Conservation (phyloP, 1,139 yeast species). For the Candida anutae region DNA sequence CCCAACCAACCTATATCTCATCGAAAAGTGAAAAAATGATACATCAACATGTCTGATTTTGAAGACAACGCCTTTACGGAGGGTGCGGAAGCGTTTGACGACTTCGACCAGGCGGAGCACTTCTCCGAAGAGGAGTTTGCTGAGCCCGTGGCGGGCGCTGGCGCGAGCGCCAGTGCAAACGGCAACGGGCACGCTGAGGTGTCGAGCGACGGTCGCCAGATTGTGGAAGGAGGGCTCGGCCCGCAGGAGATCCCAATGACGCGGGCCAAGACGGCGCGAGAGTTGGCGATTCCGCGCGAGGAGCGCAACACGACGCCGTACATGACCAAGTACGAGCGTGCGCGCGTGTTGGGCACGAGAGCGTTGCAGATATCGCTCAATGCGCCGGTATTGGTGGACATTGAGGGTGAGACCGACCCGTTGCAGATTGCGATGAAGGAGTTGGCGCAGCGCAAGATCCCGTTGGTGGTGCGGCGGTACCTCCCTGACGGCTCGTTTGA, state of each 20-base stretch:
- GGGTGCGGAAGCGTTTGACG: conserved; percentile 72
- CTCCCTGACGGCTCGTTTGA: conserved; percentile 95
- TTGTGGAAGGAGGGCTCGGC: conserved; percentile 61
- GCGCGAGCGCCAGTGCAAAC: conserved; percentile 9
- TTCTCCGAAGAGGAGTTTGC: conserved; percentile 59
- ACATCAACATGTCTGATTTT: conserved; percentile 35
- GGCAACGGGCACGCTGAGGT: conserved; percentile 39
- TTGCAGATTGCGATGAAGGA: conserved; percentile 97
- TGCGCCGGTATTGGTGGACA: conserved; percentile 95
- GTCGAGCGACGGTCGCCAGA: conserved; percentile 68
- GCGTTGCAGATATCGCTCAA: conserved; percentile 95
- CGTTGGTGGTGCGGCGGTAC: conserved; percentile 90
- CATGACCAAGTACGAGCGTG: conserved; percentile 97
- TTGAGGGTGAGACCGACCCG: conserved; percentile 99
- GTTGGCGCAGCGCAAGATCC: conserved; percentile 88
- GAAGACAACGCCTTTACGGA: conserved; percentile 62
- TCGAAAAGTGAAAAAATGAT: not conserved
- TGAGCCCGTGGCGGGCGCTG: conserved; percentile 27
- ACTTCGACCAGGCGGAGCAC: conserved; percentile 69
- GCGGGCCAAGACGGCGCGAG: conserved; percentile 59
- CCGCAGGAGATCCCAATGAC: conserved; percentile 43
- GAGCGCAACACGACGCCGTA: conserved; percentile 93
- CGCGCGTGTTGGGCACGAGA: conserved; percentile 92
- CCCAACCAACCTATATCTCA: too few relatives aligned
- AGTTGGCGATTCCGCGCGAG: conserved; percentile 83